phyloP scores from a whole-genome alignment of 2,329 filamentous ascomycete species.

The Diaporthe velutina region DNA sequence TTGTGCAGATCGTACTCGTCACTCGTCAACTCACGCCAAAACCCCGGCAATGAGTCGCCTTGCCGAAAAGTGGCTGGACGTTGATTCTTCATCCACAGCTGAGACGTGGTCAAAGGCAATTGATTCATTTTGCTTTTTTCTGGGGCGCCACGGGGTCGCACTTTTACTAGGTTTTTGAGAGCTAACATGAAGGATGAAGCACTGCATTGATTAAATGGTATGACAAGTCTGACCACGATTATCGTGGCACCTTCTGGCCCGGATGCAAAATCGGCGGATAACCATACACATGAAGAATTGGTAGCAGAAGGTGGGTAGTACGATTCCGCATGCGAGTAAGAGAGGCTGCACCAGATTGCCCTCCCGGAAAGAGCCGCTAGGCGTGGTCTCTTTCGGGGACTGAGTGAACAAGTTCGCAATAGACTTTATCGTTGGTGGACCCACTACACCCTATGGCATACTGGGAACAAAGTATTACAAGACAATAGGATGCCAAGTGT shows the following conservation, averaged over 20 bases:
- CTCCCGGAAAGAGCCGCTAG: no score
- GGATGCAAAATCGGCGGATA: no score
- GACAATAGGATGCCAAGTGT: not conserved
- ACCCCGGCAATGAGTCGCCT: not conserved
- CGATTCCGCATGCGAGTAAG: not conserved
- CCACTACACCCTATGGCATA: no score
- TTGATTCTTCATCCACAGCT: not conserved
- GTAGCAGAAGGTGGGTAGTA: not conserved
- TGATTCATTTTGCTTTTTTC: not conserved
- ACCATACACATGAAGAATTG: not conserved
- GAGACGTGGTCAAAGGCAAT: slow-evolving; percentile 8
- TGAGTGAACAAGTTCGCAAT: not conserved
- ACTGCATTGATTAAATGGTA: slow-evolving; percentile 11
- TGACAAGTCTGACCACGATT: not conserved
- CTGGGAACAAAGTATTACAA: not conserved
- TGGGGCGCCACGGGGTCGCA: not conserved
- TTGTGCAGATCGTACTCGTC: not conserved
- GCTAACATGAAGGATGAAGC: not conserved
- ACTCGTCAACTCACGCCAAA: not conserved
- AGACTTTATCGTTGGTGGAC: not conserved
- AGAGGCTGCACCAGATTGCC: not conserved
- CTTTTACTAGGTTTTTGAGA: not conserved
- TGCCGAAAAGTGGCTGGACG: slow-evolving; percentile 5
- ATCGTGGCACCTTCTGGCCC: not conserved
- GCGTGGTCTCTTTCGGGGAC: no score